Evolutionary conservation across 371 early-diverging fungal species (phyloP), one percentile per base, ranked within the genome.

Genomic region (Blakeslea trispora): DNA sequence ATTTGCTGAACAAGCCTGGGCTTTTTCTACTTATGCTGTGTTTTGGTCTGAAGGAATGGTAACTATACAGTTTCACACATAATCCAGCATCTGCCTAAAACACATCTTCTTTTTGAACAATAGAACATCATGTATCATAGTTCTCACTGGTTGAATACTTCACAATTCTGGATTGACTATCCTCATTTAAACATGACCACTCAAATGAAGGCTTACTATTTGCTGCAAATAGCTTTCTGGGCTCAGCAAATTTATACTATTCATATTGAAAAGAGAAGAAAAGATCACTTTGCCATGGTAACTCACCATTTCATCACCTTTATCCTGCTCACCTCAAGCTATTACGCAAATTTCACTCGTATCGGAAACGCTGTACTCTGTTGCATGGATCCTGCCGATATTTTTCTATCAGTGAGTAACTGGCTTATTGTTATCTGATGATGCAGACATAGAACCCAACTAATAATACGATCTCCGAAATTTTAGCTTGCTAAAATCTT

Each of bases 231-330:
- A n/a, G 86, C 88, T 2, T 92, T 90, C 62, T 94, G 92, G 91
- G 47, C 91, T 18, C 89, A 90, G 46, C 89, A 89, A 61, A 53
- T 89, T 39, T 81, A 86, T 55, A 83, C 85, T 1, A 71, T 92
- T 15, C 81, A 86, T 45, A 75, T 90, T 41, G 93, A 94, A 61
- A 85, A 90, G 55, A 82, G 82, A 28, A 81, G 91, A 61, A 91
- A 88, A 59, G 95, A 94, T 65, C 89, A 88, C 55, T 31, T 68
- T 40, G 87, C 86, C 53, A 89, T 92, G 88, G 57, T 89, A 17
- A 63, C 81, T n/a, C 95, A 94, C 74, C 95, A 94, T 53, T 65
- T 88, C 23, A 85, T 91, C 45, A 92, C 95, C 23, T 81, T 83
- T 46, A 64, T 78, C 10, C 66, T 94, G 39, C 71, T 94, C 11